Base-by-base conservation (phyloP, 768 basidiomycete genomes). In the Tricholoma matsutake region DNA sequence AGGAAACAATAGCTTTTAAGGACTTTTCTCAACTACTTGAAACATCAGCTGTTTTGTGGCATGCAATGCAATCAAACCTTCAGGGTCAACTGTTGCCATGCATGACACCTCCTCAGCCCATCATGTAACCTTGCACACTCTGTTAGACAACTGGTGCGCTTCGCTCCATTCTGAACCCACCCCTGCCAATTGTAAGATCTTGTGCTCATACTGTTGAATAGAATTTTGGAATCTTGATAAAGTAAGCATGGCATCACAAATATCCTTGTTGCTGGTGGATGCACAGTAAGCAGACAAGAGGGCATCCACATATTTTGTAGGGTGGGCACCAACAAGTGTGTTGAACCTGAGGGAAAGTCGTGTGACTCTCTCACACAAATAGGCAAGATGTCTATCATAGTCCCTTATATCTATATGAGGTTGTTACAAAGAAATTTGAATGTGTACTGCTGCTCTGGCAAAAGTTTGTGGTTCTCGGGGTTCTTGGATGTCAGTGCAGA, bases 181-280 rank as follows among this genome's bases (percentile, higher is more conserved):
- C 16, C 56, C 56, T 41, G 20, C 7, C 18, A 39, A 10, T 14
- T 56, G 56, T 43, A 56, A 56, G 43, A 56, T 56, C 16, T 56
- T 14, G 22, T 39, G 5, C 13, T 56, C 25, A n/a, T 43, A 56
- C 20, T 13, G 39, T 32, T 31, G 56, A 31, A 56, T 41, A 29
- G 8, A 31, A 2, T 57, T 4, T 47, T 57, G 56, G 14, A 11
- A 47, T 45, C 22, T 35, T 31, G 41, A 25, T 32, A 57, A 9
- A 29, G 41, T 45, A 22, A 57, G 5, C n/a, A 45, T 22, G 10
- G 41, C 43, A 22, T 45, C 5, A 6, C n/a, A 8, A n/a, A 31
- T 41, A n/a, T 57, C 16, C 29, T 20, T 3, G 25, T 47, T 18
- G 6, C 8, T 32, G 29, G n/a, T 9, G 31, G 51, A 53, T 31